Percentiles rank a stretch among this genome's conserved stretches.
phyloP scores from a whole-genome alignment of 345 rosid genomes.

The Arabidopsis arenosa region DNA sequence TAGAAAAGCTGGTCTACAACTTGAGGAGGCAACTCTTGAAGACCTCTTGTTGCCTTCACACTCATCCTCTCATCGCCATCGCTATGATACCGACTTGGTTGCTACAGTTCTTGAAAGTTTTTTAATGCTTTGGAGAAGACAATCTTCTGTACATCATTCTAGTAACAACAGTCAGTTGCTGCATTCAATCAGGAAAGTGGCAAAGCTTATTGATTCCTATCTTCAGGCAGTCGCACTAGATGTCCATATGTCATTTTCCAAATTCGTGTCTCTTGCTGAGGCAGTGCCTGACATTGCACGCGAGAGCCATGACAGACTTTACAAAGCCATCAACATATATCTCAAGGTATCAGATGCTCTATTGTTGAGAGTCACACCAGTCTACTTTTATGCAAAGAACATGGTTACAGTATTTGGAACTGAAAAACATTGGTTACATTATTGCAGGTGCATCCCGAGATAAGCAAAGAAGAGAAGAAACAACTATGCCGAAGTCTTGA shows the following conservation, averaged over 20 bases:
- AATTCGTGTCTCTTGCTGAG: constrained; percentile 72
- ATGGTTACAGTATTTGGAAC: constrained; percentile 14
- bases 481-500: constrained; percentile 78
- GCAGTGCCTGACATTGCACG: constrained; percentile 70
- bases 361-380: constrained; percentile 25
- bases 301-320: constrained; percentile 78
- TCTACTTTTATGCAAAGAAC: constrained; percentile 9
- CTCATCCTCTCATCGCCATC: constrained; percentile 50
- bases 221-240: constrained; percentile 81
- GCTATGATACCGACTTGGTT: constrained; percentile 74
- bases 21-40: constrained; percentile 70
- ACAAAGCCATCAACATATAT: constrained; percentile 83
- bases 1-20: constrained; percentile 73
- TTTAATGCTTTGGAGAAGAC: constrained; percentile 74
- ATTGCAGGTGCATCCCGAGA: constrained; percentile 82
- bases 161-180: constrained; percentile 45
- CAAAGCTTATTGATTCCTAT: constrained; percentile 75
- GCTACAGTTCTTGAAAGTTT: constrained; percentile 67
- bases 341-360: constrained; percentile 65
- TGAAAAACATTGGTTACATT: constrained; percentile 25
- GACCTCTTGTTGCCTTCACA: constrained; percentile 74
- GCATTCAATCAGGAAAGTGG: constrained; percentile 66
- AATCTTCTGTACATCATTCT: constrained; percentile 51
- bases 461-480: constrained; percentile 84
- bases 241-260: constrained; percentile 61